A percentile compares a stretch with the other conserved stretches of the same genome.
Conservation (phyloP, 2,329 filamentous ascomycete species). For the Apiospora phragmitis region DNA sequence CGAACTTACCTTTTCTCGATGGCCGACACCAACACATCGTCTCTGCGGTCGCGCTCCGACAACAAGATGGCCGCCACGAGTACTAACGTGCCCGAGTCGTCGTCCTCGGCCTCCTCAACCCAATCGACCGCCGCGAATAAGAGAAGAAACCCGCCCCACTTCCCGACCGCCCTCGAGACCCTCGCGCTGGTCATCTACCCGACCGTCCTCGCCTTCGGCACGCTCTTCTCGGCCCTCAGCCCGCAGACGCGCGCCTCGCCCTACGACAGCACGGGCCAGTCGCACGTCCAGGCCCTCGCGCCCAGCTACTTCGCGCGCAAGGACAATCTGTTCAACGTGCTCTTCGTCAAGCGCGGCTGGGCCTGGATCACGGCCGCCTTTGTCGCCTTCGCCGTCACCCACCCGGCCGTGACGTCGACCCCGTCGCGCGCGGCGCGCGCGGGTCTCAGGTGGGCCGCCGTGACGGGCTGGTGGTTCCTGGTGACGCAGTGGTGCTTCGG, state of each 20-base stretch:
- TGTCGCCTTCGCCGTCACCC: constrained; percentile 65
- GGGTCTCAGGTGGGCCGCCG: constrained; percentile 64
- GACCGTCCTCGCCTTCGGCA: constrained; percentile 74
- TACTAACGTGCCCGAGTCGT: constrained; percentile 10
- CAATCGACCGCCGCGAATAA: constrained; percentile 19
- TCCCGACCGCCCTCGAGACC: constrained; percentile 70
- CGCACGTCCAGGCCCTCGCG: constrained; percentile 59
- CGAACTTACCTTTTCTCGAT: constrained; percentile 15
- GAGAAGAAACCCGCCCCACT: constrained; percentile 56
- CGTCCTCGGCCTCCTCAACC: constrained; percentile 1
- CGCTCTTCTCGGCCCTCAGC: constrained; percentile 76
- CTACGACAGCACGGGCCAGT: constrained; percentile 63
- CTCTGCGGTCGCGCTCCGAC: constrained; percentile 24
- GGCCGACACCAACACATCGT: constrained; percentile 20
- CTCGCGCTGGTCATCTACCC: constrained; percentile 73
- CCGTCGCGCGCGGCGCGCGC: constrained; percentile 55
- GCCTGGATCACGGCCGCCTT: constrained; percentile 83
- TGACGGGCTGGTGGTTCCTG: constrained; percentile 79
- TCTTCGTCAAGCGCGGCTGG: constrained; percentile 97
- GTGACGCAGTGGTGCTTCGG: constrained; percentile 98
- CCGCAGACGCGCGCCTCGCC: constrained; percentile 65
- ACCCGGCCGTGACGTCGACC: constrained; percentile 52
- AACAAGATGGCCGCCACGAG: constrained; percentile 25
- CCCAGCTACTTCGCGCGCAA: constrained; percentile 94
- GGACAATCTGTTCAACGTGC: constrained; percentile 84